These are phyloP conservation scores for Fusarium neocosmosporiellum DNA, from an alignment of 2,329 filamentous ascomycete genomes.

Conservation along the genomic window DNA sequence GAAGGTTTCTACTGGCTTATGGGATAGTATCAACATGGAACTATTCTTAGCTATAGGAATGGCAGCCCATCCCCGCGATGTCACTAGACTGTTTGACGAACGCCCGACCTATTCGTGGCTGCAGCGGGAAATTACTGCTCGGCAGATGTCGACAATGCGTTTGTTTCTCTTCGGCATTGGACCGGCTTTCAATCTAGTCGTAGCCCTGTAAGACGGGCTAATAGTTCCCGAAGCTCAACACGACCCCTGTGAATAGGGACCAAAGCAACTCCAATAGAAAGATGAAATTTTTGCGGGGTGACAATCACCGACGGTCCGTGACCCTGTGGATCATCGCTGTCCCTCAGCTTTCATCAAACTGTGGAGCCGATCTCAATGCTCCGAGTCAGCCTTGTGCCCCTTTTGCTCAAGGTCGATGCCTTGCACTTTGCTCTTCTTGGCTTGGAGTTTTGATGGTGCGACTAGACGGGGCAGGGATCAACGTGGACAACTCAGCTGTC, in stretches of 20 bases:
- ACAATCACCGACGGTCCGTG: constrained; percentile 12
- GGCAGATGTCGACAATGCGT: neutral
- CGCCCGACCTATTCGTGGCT: neutral
- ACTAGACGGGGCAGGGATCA: neutral
- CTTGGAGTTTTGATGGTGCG: neutral
- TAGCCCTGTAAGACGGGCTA: constrained; percentile 1
- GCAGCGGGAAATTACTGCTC: neutral
- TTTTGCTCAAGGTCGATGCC: neutral
- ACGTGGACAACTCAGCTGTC: neutral
- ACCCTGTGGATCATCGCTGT: neutral
- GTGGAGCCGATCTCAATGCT: constrained; percentile 3
- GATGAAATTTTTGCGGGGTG: neutral
- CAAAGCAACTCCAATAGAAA: neutral
- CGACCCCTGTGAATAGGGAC: neutral
- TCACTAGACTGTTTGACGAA: neutral
- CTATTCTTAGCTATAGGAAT: neutral
- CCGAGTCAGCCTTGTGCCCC: constrained; percentile 18
- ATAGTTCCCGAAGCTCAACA: neutral
- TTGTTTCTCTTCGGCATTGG: neutral
- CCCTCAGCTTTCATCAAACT: constrained; percentile 15
- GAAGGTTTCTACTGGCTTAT: neutral
- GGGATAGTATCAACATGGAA: neutral
- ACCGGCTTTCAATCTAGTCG: neutral
- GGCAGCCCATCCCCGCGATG: neutral
- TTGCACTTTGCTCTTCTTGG: neutral